These are phyloP conservation scores for Evansstolkia leycettana DNA, from an alignment of 495 filamentous ascomycete genomes.

Conservation along the genomic window DNA sequence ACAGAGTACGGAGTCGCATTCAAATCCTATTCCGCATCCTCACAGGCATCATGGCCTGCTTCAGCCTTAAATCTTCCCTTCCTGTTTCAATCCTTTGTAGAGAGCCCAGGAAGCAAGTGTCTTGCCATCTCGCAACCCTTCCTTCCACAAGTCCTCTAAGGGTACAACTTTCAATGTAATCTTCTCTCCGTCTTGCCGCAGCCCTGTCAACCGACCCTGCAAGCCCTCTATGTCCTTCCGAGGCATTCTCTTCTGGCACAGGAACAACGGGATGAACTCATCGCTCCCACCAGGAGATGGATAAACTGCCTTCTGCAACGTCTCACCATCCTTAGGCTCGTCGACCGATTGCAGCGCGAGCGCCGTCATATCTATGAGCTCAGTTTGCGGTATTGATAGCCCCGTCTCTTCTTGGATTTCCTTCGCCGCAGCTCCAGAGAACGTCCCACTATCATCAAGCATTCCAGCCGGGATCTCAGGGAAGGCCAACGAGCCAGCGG, in stretches of 20 bases:
- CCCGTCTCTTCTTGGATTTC: conserved; percentile 80
- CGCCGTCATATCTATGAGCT: conserved; percentile 60
- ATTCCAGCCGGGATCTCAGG: conserved; percentile 81
- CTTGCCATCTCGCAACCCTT: conserved; percentile 68
- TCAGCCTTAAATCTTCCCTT: conserved; percentile 42
- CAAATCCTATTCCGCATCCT: conserved; percentile 1
- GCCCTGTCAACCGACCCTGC: conserved; percentile 65
- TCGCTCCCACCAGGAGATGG: conserved; percentile 74
- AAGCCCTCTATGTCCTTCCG: conserved; percentile 51
- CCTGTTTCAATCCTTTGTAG: conserved; percentile 57
- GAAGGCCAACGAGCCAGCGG: conserved; percentile 64
- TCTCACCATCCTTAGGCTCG: conserved; percentile 14
- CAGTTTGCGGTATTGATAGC: conserved; percentile 38
- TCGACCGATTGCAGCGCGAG: conserved; percentile 30
- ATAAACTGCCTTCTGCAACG: conserved; percentile 53
- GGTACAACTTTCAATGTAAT: conserved; percentile 66
- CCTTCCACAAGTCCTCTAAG: conserved; percentile 64
- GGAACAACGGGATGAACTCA: conserved; percentile 70
- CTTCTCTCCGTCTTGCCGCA: conserved; percentile 70
- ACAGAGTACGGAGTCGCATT: too few relatives aligned
- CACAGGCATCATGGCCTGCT: conserved; percentile 5
- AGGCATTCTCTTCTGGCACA: conserved; percentile 57
- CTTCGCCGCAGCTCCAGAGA: conserved; percentile 63
- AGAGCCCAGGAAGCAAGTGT: conserved; percentile 64
- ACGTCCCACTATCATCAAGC: conserved; percentile 67